Evolutionary conservation across 179 eudicot species (phyloP).

Genomic region (Patellifolia procumbens): DNA sequence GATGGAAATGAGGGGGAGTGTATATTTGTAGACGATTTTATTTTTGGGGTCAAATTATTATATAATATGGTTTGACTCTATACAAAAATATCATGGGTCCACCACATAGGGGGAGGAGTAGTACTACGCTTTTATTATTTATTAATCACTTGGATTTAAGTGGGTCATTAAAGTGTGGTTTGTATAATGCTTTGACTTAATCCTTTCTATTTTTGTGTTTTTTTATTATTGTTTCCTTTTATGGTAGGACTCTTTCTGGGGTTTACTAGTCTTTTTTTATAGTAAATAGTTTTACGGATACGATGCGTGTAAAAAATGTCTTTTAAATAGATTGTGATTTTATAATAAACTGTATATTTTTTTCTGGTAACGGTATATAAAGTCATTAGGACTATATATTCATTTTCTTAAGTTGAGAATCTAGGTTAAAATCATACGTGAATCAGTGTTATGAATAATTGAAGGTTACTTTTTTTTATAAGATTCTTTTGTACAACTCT

Average conservation of each 20-base stretch:
- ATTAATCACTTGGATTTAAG: not conserved
- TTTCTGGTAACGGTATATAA: too few relatives aligned
- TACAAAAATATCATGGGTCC: not conserved
- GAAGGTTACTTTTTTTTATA: too few relatives aligned
- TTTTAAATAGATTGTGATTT: too few relatives aligned
- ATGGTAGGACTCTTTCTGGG: not conserved
- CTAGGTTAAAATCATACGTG: too few relatives aligned
- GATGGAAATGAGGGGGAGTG: too few relatives aligned
- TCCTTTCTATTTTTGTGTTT: not conserved
- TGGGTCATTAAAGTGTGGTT: not conserved
- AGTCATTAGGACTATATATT: too few relatives aligned
- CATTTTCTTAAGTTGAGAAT: too few relatives aligned
- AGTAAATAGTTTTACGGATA: not conserved
- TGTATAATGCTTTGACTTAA: constrained; percentile 8
- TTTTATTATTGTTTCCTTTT: not conserved
- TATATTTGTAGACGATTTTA: too few relatives aligned
- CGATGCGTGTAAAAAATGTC: too few relatives aligned
- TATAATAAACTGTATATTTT: not conserved
- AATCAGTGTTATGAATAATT: too few relatives aligned
- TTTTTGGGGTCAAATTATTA: constrained; percentile 1
- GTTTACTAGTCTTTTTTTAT: not conserved
- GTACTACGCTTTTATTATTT: not conserved
- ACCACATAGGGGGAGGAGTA: not conserved
- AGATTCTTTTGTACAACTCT: too few relatives aligned
- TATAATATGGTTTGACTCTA: too few relatives aligned